Evolutionary conservation across 1,284 basidiomycete species (phyloP).

Genomic region (Veloboletus limbatus): DNA sequence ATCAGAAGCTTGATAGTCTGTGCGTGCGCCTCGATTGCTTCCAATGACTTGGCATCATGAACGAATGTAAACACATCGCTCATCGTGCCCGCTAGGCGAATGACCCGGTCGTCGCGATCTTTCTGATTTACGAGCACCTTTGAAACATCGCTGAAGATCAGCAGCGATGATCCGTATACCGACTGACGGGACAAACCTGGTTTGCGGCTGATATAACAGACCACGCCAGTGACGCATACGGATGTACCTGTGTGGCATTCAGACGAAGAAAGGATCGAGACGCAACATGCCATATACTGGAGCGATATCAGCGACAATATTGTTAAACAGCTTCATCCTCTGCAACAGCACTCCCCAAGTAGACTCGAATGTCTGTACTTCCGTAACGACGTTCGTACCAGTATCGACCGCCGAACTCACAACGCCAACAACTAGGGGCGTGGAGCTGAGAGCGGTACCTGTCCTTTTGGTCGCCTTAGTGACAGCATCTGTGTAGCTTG

Average conservation of each 20-base stretch:
- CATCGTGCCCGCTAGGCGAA: neutral
- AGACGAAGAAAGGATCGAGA: neutral
- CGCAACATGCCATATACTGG: neutral
- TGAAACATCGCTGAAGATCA: neutral
- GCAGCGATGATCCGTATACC: neutral
- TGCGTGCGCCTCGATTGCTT: neutral
- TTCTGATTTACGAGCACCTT: slow-evolving; percentile 6
- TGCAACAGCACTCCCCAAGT: neutral
- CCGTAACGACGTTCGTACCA: neutral
- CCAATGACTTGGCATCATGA: neutral
- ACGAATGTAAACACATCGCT: neutral
- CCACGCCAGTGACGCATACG: neutral
- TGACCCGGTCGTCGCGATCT: neutral
- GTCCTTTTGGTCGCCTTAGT: neutral
- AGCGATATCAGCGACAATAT: neutral
- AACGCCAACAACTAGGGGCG: neutral
- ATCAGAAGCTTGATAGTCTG: neutral
- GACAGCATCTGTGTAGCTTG: neutral
- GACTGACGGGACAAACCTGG: neutral
- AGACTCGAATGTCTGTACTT: neutral
- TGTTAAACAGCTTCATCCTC: neutral
- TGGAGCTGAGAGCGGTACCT: neutral
- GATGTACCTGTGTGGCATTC: neutral
- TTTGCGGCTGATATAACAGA: neutral
- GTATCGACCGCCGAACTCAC: neutral